These are phyloP conservation scores for Pseudopyricularia javanii DNA, from an alignment of 2,329 filamentous ascomycete genomes.

Conservation along the genomic window DNA sequence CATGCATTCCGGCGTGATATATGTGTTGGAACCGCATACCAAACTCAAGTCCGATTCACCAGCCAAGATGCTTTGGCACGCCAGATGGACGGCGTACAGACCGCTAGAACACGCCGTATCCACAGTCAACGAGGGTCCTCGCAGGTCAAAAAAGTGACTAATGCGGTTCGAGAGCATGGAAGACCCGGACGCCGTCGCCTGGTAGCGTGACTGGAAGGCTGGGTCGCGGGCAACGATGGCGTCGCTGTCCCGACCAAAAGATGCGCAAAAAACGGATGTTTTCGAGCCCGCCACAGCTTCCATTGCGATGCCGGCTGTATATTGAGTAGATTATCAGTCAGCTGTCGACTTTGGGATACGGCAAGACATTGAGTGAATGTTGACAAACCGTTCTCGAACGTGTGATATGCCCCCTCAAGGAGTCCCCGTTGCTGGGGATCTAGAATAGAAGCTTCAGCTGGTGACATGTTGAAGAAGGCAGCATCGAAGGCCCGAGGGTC, in stretches of 20 bases:
- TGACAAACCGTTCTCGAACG: constrained; percentile 14
- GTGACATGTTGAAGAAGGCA: constrained; percentile 19
- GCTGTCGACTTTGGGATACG: background rate
- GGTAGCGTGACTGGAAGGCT: constrained; percentile 8
- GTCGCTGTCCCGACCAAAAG: constrained; percentile 13
- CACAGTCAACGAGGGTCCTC: constrained; percentile 26
- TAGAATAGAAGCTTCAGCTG: constrained; percentile 17
- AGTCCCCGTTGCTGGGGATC: constrained; percentile 19
- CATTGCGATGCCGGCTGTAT: constrained; percentile 14
- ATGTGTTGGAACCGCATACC: background rate
- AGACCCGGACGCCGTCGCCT: background rate
- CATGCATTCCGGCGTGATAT: background rate
- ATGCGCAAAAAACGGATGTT: constrained; percentile 19
- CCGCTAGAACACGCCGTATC: constrained; percentile 30
- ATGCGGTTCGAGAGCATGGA: constrained; percentile 25
- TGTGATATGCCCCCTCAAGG: constrained; percentile 21
- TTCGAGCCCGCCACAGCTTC: constrained; percentile 12
- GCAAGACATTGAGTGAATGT: background rate
- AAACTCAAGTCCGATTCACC: background rate
- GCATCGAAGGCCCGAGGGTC: constrained; percentile 21
- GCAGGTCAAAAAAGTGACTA: constrained; percentile 26
- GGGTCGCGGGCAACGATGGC: constrained; percentile 10
- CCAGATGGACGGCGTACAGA: background rate
- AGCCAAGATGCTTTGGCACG: background rate
- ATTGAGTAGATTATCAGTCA: background rate